phyloP scores from a whole-genome alignment of 306 rosid species.

The Acmispon strigosus region DNA sequence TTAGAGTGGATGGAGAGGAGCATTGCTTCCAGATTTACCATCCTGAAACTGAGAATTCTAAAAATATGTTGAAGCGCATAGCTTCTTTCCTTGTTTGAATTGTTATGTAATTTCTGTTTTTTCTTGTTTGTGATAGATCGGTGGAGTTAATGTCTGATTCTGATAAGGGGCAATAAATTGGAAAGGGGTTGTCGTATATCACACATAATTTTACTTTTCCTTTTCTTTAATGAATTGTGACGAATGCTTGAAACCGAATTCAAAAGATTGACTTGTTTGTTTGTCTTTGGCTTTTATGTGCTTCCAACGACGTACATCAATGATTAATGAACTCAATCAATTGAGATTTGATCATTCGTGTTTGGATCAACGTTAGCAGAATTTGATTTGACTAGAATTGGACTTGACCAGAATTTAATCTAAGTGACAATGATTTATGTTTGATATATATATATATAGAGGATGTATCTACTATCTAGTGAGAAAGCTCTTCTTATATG shows the following conservation, averaged over 20 bases:
- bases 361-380: too few relatives aligned
- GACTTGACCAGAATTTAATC: too few relatives aligned
- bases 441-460: too few relatives aligned
- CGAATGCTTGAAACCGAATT: too few relatives aligned
- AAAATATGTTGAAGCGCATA: slow-evolving; percentile 17
- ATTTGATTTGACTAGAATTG: too few relatives aligned
- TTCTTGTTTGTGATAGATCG: not conserved
- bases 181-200: not conserved
- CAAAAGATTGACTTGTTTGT: not conserved
- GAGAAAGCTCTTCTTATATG: too few relatives aligned
- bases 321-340: not conserved
- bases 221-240: not conserved
- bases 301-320: not conserved
- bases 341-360: too few relatives aligned
- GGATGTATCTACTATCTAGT: too few relatives aligned
- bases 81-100: slow-evolving; percentile 41
- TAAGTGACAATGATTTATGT: too few relatives aligned
- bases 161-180: not conserved
- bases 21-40: slow-evolving; percentile 37
- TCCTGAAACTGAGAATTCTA: slow-evolving; percentile 29
- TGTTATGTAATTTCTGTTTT: not conserved
- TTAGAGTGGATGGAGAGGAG: slow-evolving; percentile 31
- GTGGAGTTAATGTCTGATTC: not conserved
- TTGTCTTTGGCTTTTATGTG: not conserved
- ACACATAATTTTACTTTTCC: not conserved